These are phyloP conservation scores for Pichia sp. DNA, from an alignment of 1,139 yeast genomes.

Conservation along the genomic window DNA sequence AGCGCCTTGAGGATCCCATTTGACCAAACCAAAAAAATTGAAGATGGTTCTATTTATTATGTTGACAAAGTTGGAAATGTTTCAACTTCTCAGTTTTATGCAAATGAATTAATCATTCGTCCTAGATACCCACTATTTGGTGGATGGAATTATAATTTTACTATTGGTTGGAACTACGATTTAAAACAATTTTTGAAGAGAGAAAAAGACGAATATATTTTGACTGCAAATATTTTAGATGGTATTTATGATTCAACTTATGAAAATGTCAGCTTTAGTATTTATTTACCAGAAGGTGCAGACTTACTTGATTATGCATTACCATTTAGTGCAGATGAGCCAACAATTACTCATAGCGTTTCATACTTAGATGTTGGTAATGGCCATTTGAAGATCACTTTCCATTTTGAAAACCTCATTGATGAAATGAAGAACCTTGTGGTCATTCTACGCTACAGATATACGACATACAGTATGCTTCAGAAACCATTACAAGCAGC, in stretches of 20 bases:
- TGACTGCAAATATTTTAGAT: constrained; percentile 66
- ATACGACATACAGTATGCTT: constrained; percentile 46
- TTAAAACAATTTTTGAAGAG: constrained; percentile 43
- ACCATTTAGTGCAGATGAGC: constrained; percentile 41
- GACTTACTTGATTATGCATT: constrained; percentile 52
- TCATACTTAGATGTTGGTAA: constrained; percentile 69
- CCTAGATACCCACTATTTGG: constrained; percentile 95
- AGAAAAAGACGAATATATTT: constrained; percentile 40
- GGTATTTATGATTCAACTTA: constrained; percentile 67
- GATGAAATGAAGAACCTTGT: constrained; percentile 61
- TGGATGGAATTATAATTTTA: constrained; percentile 93
- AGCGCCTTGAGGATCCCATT: constrained; percentile 53
- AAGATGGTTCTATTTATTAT: constrained; percentile 48
- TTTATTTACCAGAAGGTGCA: constrained; percentile 89
- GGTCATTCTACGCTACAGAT: constrained; percentile 57
- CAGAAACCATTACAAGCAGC: constrained; percentile 66
- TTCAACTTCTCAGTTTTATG: constrained; percentile 60
- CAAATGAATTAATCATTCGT: constrained; percentile 50
- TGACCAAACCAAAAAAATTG: constrained; percentile 31
- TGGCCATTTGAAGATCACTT: constrained; percentile 76
- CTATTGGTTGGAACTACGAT: constrained; percentile 81
- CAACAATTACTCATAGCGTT: constrained; percentile 39
- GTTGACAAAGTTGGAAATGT: constrained; percentile 92
- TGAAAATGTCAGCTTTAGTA: constrained; percentile 50
- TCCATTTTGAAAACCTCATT: constrained; percentile 56